phyloP scores from a whole-genome alignment of 306 rosid species.

The Dicorynia guianensis region DNA sequence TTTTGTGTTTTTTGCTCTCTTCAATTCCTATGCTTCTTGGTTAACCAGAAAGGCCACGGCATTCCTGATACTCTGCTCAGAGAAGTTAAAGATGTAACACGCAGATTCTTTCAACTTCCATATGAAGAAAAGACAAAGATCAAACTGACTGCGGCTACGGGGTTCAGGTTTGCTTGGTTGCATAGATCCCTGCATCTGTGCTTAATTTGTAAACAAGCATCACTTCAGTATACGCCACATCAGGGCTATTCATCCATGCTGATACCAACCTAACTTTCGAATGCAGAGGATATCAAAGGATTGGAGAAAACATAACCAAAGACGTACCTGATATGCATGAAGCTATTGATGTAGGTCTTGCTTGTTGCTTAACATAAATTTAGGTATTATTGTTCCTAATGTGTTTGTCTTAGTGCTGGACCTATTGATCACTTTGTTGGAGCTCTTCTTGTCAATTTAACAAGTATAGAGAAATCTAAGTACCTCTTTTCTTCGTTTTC shows the following conservation, averaged over 20 bases:
- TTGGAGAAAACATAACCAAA: constrained; percentile 83
- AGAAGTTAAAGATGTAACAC: constrained; percentile 61
- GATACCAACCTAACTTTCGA: constrained; percentile 33
- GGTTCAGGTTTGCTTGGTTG: constrained; percentile 69
- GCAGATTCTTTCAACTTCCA: constrained; percentile 74
- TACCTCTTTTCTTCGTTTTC: neutral
- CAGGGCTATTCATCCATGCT: constrained; percentile 18
- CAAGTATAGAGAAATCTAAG: neutral
- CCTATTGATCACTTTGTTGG: constrained; percentile 1
- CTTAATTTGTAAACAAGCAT: constrained; percentile 22
- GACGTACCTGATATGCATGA: constrained; percentile 91
- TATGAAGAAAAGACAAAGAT: constrained; percentile 81
- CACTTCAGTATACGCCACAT: constrained; percentile 18
- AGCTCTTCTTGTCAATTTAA: neutral
- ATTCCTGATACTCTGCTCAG: constrained; percentile 69
- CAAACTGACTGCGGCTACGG: constrained; percentile 69
- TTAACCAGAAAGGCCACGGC: constrained; percentile 81
- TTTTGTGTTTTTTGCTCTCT: constrained; percentile 5
- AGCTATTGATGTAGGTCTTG: constrained; percentile 84
- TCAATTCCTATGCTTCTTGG: constrained; percentile 21
- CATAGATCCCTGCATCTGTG: neutral
- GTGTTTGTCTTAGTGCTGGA: constrained; percentile 20
- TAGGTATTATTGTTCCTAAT: constrained; percentile 23
- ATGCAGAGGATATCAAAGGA: constrained; percentile 85
- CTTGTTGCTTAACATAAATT: constrained; percentile 18